Evolutionary conservation across 805 yeast genomes (phyloP).

Genomic region (Kregervanrija delftensis): DNA sequence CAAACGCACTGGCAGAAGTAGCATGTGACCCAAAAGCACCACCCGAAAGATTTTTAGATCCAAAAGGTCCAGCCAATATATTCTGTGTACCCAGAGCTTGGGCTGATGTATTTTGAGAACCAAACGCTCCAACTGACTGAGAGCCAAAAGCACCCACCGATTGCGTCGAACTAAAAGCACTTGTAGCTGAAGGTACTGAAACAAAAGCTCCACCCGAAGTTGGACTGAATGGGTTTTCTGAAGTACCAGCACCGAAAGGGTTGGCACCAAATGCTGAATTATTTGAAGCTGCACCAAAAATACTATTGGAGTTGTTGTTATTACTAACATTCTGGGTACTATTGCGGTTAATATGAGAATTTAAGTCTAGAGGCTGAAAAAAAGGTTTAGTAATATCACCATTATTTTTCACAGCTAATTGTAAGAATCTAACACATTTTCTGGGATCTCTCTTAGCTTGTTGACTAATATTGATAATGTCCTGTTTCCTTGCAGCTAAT

Average conservation of each 20-base stretch:
- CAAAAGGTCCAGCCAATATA: not conserved
- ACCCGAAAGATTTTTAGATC: not conserved
- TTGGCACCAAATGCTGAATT: slow-evolving; percentile 8
- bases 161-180: slow-evolving; percentile 5
- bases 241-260: slow-evolving; percentile 11
- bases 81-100: slow-evolving; percentile 6
- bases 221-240: slow-evolving; percentile 20
- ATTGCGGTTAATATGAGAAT: not conserved
- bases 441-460: slow-evolving; percentile 33
- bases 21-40: slow-evolving; percentile 9
- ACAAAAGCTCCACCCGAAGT: slow-evolving; percentile 1
- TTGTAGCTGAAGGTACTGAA: slow-evolving; percentile 7
- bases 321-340: slow-evolving; percentile 3
- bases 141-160: slow-evolving; percentile 6
- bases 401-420: slow-evolving; percentile 33
- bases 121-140: slow-evolving; percentile 2
- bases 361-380: slow-evolving; percentile 10
- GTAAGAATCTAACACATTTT: slow-evolving; percentile 53
- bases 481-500: slow-evolving; percentile 36
- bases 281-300: not conserved
- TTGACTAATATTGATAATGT: slow-evolving; percentile 37
- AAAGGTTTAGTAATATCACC: slow-evolving; percentile 23
- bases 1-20: slow-evolving; percentile 16
- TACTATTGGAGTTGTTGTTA: slow-evolving; percentile 2
- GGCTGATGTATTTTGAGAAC: not conserved